Evolutionary conservation across 2,329 filamentous ascomycete genomes (phyloP), one percentile per base, ranked within the genome.

Genomic region (Aspergillus tubingensis): DNA sequence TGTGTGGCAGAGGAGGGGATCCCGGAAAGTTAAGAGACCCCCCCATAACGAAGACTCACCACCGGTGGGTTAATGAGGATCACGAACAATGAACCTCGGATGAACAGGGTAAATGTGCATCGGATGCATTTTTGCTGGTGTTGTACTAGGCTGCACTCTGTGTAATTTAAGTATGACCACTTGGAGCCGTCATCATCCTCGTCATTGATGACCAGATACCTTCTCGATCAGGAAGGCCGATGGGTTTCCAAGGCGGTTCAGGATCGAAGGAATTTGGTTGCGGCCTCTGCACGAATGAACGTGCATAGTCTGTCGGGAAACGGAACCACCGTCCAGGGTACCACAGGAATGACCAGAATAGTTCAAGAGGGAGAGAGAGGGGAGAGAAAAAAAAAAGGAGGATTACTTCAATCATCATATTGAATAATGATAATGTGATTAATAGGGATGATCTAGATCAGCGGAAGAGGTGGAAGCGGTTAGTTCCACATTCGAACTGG

Each of bases 121-220:
- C 44, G 44, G 44, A 50, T 50, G 47, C 47, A 50, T 5, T 50
- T n/a, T 17, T 50, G 47, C 47, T 32, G 47, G 47, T 27, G 25
- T 50, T 50, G 30, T 30, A 50, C 30, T 50, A 50, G 47, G 47
- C 47, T 50, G 25, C 47, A 50, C 27, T n/a, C 23, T 50, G 47
- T 50, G 47, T 50, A 50, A 50, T 36, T 50, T 50, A 30, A 50
- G 47, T 30, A 50, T 50, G 47, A 30, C 47, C 47, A 50, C 25
- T 50, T 10, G 32, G 47, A n/a, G n/a, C 47, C 25, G 47, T 27
- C 47, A 17, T 17, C 15, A 11, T 19, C 47, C 47, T 50, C 47
- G 47, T 50, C 47, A 50, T 50, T 32, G 25, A 50, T 50, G n/a
- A 50, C 47, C 47, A 50, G 47, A 50, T 17, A 30, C 47, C 47